Evolutionary conservation across 2,329 filamentous ascomycete genomes (phyloP).

Genomic region (Fusarium dlaminii): DNA sequence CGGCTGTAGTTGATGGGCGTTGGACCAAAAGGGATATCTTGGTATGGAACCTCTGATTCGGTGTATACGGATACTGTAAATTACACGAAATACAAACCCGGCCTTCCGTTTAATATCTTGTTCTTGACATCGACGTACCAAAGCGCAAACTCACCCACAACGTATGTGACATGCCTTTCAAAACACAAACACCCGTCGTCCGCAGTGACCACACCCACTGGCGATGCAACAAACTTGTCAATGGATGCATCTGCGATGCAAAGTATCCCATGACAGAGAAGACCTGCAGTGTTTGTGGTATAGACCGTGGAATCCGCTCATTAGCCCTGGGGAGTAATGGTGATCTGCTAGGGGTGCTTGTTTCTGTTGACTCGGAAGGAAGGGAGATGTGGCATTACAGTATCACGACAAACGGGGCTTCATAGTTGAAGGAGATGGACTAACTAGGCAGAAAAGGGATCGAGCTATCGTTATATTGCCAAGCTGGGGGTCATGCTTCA

Average conservation of each 20-base stretch:
- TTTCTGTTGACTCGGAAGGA: not conserved
- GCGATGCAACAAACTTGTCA: not conserved
- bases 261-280: not conserved
- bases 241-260: not conserved
- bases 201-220: not conserved
- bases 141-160: not conserved
- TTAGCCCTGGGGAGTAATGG: not conserved
- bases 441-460: fast-evolving
- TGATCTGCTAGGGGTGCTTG: not conserved
- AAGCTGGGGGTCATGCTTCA: not conserved
- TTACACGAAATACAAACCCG: not conserved
- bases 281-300: not conserved
- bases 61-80: fast-evolving
- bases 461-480: not conserved
- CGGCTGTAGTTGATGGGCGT: not conserved
- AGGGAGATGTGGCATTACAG: not conserved
- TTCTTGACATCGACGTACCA: not conserved
- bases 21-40: not conserved
- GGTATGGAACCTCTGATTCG: not conserved
- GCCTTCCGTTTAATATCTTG: not conserved
- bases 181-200: not conserved
- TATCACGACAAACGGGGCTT: not conserved
- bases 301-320: not conserved
- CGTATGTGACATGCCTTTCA: not conserved
- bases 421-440: fast-evolving